Percentiles rank a stretch among this genome's conserved stretches.
These are phyloP conservation scores for Arctium minus DNA, from an alignment of 129 eudicot species.

Conservation along the genomic window DNA sequence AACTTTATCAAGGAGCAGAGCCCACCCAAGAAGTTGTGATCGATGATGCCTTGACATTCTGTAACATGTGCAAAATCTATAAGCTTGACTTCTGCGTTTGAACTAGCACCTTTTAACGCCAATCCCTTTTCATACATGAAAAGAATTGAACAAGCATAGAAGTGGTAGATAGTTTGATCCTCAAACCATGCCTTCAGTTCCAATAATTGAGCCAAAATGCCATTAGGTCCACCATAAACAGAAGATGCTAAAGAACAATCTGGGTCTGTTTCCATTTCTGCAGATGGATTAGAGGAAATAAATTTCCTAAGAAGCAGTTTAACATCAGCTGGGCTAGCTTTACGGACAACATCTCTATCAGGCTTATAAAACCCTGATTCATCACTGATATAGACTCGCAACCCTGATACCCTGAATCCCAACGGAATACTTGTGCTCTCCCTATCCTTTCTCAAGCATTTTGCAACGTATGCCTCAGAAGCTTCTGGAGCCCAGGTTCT, in stretches of 20 bases:
- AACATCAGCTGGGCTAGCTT: constrained; percentile 51
- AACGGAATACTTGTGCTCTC: constrained; percentile 47
- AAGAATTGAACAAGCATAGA: constrained; percentile 76
- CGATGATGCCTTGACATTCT: constrained; percentile 70
- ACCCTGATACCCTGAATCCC: constrained; percentile 85
- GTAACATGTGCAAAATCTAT: constrained; percentile 85
- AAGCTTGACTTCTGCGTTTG: constrained; percentile 62
- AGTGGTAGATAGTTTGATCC: constrained; percentile 73
- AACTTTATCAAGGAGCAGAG: constrained; percentile 87
- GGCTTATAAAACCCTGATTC: constrained; percentile 75
- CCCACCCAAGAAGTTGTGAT: constrained; percentile 94
- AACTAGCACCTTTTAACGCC: constrained; percentile 24
- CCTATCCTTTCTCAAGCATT: constrained; percentile 70
- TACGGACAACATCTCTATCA: constrained; percentile 34
- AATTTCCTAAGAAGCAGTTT: constrained; percentile 48
- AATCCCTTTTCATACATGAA: constrained; percentile 58
- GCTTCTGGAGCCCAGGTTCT: constrained; percentile 76
- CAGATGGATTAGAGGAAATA: constrained; percentile 56
- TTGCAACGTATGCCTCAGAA: constrained; percentile 59
- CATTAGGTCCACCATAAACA: constrained; percentile 72
- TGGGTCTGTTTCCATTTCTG: constrained; percentile 28
- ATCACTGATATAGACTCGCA: constrained; percentile 35
- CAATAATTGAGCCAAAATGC: constrained; percentile 71
- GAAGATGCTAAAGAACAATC: constrained; percentile 58
- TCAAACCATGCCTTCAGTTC: constrained; percentile 93